Percentiles rank a stretch among this genome's conserved stretches.
Conservation (phyloP, 2,329 filamentous ascomycete genomes). For the Hansfordia pulvinata region DNA sequence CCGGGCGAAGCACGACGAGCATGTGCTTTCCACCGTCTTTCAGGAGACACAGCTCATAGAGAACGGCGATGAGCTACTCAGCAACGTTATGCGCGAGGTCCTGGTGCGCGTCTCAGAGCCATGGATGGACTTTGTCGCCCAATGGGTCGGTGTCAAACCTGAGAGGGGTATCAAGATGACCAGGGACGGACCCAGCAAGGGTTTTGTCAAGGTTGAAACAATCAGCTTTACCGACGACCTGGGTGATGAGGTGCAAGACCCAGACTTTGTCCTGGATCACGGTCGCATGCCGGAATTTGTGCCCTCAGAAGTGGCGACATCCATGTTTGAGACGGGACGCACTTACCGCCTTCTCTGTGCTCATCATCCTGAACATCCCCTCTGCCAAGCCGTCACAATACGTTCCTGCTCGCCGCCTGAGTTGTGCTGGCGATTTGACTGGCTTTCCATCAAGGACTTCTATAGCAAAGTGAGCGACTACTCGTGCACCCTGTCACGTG, state of each 20-base stretch:
- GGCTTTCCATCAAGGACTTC: slow-evolving; percentile 53
- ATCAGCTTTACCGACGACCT: slow-evolving; percentile 43
- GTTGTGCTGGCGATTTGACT: slow-evolving; percentile 58
- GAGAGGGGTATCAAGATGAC: slow-evolving; percentile 41
- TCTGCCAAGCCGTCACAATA: slow-evolving; percentile 39
- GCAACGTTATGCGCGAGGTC: slow-evolving; percentile 53
- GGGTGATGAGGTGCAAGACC: slow-evolving; percentile 39
- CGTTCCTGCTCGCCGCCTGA: slow-evolving; percentile 34
- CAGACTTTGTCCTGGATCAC: slow-evolving; percentile 49
- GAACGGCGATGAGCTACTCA: slow-evolving; percentile 46
- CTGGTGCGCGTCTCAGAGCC: slow-evolving; percentile 48
- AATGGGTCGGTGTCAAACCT: slow-evolving; percentile 59
- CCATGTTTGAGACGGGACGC: slow-evolving; percentile 68
- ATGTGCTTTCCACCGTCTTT: slow-evolving; percentile 48
- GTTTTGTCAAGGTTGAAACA: slow-evolving; percentile 47
- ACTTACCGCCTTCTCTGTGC: slow-evolving; percentile 60
- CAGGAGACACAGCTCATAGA: slow-evolving; percentile 49
- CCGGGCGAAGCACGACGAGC: slow-evolving; percentile 37
- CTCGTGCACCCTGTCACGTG: slow-evolving; percentile 24
- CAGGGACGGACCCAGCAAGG: slow-evolving; percentile 33
- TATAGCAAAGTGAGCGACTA: slow-evolving; percentile 44
- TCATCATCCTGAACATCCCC: slow-evolving; percentile 58
- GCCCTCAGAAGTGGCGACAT: slow-evolving; percentile 50
- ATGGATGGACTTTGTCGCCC: slow-evolving; percentile 53
- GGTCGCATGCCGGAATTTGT: slow-evolving; percentile 61